phyloP scores from a whole-genome alignment of 2,329 filamentous ascomycete genomes.

The Plectosphaerella cucumerina region DNA sequence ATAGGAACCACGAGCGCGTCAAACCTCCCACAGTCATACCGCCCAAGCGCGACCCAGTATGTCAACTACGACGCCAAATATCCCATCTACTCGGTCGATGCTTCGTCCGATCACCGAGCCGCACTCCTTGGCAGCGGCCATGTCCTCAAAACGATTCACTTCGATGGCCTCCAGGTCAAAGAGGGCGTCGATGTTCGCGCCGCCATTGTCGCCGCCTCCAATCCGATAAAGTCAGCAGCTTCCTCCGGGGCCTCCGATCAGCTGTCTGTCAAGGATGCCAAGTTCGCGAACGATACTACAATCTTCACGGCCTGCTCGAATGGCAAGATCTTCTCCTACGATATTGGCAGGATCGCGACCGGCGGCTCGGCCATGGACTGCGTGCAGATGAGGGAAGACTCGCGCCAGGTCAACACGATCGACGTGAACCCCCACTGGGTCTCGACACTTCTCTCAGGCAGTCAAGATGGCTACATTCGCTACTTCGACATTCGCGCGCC shows the following conservation, averaged over 20 bases:
- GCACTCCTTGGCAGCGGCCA: slow-evolving; percentile 57
- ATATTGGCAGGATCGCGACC: slow-evolving; percentile 46
- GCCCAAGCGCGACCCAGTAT: slow-evolving; percentile 52
- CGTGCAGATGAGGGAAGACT: slow-evolving; percentile 56
- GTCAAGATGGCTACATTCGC: slow-evolving; percentile 60
- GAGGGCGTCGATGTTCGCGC: slow-evolving; percentile 57
- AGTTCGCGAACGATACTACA: slow-evolving; percentile 50
- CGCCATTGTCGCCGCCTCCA: slow-evolving; percentile 43
- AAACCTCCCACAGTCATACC: slow-evolving; percentile 35
- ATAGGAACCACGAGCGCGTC: slow-evolving; percentile 42
- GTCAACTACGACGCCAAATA: slow-evolving; percentile 45
- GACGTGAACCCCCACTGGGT: slow-evolving; percentile 58
- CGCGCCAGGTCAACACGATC: slow-evolving; percentile 59
- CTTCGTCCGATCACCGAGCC: slow-evolving; percentile 50
- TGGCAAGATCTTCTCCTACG: slow-evolving; percentile 62
- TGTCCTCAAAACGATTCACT: slow-evolving; percentile 55
- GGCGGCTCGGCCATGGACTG: slow-evolving; percentile 45
- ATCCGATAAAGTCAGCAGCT: slow-evolving; percentile 33
- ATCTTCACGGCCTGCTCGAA: slow-evolving; percentile 61
- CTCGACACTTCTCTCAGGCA: slow-evolving; percentile 56
- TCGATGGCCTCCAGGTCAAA: slow-evolving; percentile 48
- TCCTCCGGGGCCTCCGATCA: slow-evolving; percentile 40
- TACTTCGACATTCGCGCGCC: slow-evolving; percentile 55
- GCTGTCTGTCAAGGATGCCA: slow-evolving; percentile 60
- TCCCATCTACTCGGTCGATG: slow-evolving; percentile 55